Evolutionary conservation across 2,329 filamentous ascomycete species (phyloP).

Genomic region (Arachnomyces sp.): DNA sequence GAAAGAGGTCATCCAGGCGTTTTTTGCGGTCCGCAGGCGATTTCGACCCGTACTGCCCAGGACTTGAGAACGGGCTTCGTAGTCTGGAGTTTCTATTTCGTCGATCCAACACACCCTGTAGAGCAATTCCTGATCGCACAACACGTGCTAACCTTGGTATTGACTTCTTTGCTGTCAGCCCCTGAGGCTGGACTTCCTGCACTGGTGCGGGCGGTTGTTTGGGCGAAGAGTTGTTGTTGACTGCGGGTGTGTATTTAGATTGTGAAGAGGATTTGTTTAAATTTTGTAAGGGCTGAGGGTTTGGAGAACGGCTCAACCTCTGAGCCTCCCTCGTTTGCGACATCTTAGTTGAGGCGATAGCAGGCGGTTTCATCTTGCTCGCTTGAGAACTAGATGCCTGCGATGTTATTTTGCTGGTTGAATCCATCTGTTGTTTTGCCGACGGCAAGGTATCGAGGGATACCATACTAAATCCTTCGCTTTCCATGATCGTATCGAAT

Average conservation of each 20-base stretch:
- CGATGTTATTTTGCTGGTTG: slow-evolving; percentile 8
- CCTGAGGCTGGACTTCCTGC: slow-evolving; percentile 6
- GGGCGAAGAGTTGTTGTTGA: slow-evolving; percentile 9
- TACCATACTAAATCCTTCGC: slow-evolving; percentile 51
- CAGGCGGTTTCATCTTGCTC: too few species aligned
- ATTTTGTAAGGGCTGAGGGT: not conserved
- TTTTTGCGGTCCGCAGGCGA: slow-evolving; percentile 18
- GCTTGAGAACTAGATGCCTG: not conserved
- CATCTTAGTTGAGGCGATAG: too few species aligned
- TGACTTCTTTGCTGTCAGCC: slow-evolving; percentile 13
- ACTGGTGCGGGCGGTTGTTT: slow-evolving; percentile 12
- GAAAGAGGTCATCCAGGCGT: slow-evolving; percentile 28
- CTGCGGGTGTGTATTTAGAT: slow-evolving; percentile 8
- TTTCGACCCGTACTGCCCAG: slow-evolving; percentile 6
- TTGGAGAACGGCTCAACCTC: not conserved
- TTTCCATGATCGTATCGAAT: slow-evolving; percentile 49
- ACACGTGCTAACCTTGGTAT: slow-evolving; percentile 25
- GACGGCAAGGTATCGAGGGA: slow-evolving; percentile 47
- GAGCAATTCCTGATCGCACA: slow-evolving; percentile 29
- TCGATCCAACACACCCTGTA: slow-evolving; percentile 26
- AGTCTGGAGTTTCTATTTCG: slow-evolving; percentile 9
- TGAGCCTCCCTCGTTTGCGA: too few species aligned
- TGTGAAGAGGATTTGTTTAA: slow-evolving; percentile 4
- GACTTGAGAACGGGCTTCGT: slow-evolving; percentile 9
- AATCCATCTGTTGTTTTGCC: slow-evolving; percentile 33